These are phyloP conservation scores for Secale cereale DNA, from an alignment of 176 grass and related monocot genomes.

Conservation along the genomic window DNA sequence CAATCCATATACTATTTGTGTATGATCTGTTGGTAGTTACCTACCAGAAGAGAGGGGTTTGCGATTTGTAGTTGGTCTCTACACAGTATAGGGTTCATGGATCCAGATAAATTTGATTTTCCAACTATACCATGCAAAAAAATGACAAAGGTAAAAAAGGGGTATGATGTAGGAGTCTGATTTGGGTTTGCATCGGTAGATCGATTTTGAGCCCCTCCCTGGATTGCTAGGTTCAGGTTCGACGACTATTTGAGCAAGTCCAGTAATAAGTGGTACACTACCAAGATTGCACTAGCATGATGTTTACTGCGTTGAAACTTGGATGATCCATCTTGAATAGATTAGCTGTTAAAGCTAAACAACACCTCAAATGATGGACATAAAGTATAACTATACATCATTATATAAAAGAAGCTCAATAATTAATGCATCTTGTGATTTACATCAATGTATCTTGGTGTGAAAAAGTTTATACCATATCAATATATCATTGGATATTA, in stretches of 20 bases:
- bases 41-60: background rate
- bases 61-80: background rate
- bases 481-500: background rate
- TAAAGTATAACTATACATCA: slow-evolving; percentile 1
- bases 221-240: background rate
- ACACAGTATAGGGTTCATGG: background rate
- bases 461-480: background rate
- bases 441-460: background rate
- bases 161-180: background rate
- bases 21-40: background rate
- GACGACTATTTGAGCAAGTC: background rate
- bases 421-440: background rate
- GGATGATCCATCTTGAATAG: background rate
- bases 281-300: background rate
- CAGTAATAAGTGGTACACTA: background rate
- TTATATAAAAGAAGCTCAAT: background rate
- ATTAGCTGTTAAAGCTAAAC: background rate
- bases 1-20: background rate
- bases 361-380: background rate
- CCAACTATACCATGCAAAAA: background rate
- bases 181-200: background rate
- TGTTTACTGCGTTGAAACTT: background rate
- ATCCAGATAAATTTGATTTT: background rate
- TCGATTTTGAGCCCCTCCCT: background rate
- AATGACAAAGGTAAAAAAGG: background rate